These are phyloP conservation scores for Leccinum pachyderme DNA, from an alignment of 1,284 basidiomycete species.

Conservation along the genomic window DNA sequence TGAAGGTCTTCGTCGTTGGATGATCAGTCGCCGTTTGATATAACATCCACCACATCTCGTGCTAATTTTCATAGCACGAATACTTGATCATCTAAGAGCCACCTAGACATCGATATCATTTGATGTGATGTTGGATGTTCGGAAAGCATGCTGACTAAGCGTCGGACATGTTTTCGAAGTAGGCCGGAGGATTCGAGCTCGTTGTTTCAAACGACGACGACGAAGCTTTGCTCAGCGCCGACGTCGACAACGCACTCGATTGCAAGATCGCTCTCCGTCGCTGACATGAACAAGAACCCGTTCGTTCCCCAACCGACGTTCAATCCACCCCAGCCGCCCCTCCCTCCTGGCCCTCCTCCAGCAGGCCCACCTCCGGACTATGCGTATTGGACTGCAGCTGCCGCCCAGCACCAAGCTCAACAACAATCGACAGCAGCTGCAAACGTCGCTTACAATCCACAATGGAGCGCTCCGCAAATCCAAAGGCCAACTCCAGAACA, in stretches of 20 bases:
- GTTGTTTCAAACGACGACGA: constrained; percentile 22
- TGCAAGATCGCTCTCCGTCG: constrained; percentile 6
- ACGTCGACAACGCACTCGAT: constrained; percentile 12
- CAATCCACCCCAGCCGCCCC: constrained; percentile 66
- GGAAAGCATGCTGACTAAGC: constrained; percentile 24
- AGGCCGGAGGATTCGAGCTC: constrained; percentile 16
- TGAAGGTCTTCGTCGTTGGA: not conserved
- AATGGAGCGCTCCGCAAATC: constrained; percentile 63
- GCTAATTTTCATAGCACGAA: not conserved
- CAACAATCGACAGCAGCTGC: constrained; percentile 26
- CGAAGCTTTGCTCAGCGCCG: constrained; percentile 11
- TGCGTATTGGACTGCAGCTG: constrained; percentile 68
- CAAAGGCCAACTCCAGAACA: constrained; percentile 67
- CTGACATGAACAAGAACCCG: constrained; percentile 74
- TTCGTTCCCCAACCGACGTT: constrained; percentile 69
- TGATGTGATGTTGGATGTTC: not conserved
- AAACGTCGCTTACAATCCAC: constrained; percentile 55
- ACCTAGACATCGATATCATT: not conserved
- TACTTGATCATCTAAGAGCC: not conserved
- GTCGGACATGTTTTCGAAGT: constrained; percentile 16
- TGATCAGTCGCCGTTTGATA: not conserved
- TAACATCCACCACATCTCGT: not conserved
- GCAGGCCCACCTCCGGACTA: constrained; percentile 73
- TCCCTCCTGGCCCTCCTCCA: constrained; percentile 77
- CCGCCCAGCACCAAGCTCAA: constrained; percentile 49